Base-by-base conservation (phyloP, 208 protist species). In the Phytomonas sp. region DNA sequence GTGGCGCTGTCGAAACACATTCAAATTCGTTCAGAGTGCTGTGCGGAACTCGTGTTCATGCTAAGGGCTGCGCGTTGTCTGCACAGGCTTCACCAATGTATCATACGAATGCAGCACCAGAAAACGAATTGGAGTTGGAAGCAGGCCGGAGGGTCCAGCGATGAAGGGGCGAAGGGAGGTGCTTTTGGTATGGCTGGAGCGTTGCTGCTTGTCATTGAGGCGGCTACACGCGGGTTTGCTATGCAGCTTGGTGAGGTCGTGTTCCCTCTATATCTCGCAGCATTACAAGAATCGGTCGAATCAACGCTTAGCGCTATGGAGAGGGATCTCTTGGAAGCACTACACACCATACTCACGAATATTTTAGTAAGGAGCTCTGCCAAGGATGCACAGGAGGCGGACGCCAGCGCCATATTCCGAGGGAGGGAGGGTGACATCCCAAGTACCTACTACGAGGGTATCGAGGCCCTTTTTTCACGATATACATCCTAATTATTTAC, bases 211-310 rank as follows among this genome's bases (percentile, higher is more conserved):
- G 73, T 73, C 29, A 29, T 73, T 36, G 76, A 84, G 59, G 70
- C 81, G 0, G 76, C 74, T 8, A 68, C 77, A 43, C 66, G 79
- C 1, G 81, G 75, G 23, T 68, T 89, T 62, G 60, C 73, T 0
- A 76, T 77, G 66, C 81, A 82, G 59, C 69, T 82, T 0, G 78
- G 81, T 23, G 67, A 59, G 15, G 62, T 70, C 17, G 46, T 74
- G 28, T 53, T 86, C 29, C 74, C 78, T 4, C 63, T 69, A 32
- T 60, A 75, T 34, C 59, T 73, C 15, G 32, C 37, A 56, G 46
- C 20, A 6, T 36, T 81, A 26, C 36, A 74, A 26, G 40, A 32
- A 26, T 17, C 17, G 11, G 73, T 36, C 30, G 36, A 51, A 26
- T 40, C 30, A 51, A 9, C 46, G 0, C 69, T 79, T 23, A 62